phyloP scores from a whole-genome alignment of 371 early-diverging fungal species.

The Parasitella parasitica region DNA sequence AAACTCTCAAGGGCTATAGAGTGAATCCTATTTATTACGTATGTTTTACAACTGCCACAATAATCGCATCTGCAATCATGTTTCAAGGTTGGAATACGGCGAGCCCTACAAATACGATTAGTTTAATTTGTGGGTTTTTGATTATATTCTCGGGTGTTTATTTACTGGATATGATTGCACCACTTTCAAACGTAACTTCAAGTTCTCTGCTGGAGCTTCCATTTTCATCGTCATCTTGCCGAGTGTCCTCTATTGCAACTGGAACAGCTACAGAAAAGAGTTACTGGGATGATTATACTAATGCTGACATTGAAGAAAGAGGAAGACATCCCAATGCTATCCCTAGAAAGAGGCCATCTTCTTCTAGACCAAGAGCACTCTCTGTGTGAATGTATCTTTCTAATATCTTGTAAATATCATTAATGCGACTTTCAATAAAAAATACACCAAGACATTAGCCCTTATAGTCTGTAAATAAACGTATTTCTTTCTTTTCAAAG shows the following conservation, averaged over 20 bases:
- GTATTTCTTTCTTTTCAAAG: no score
- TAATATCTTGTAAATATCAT: background rate
- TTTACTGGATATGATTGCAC: slow-evolving; percentile 58
- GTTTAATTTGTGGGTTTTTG: slow-evolving; percentile 84
- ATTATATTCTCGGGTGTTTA: slow-evolving; percentile 92
- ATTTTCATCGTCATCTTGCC: slow-evolving; percentile 1
- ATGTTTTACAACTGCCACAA: slow-evolving; percentile 89
- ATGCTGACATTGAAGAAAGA: background rate
- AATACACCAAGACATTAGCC: background rate
- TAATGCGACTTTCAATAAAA: background rate
- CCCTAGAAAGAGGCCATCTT: background rate
- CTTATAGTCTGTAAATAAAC: background rate
- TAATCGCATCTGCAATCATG: slow-evolving; percentile 83
- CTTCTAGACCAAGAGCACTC: background rate
- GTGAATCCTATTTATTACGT: slow-evolving; percentile 93
- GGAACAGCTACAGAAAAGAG: background rate
- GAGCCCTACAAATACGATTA: slow-evolving; percentile 69
- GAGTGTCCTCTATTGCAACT: background rate
- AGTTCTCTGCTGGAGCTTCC: slow-evolving; percentile 1
- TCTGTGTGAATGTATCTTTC: background rate
- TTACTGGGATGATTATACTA: background rate
- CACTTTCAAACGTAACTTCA: background rate
- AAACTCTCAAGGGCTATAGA: slow-evolving; percentile 17
- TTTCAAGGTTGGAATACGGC: slow-evolving; percentile 87
- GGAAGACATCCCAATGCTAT: background rate